Evolutionary conservation across 2,329 filamentous ascomycete genomes (phyloP).

Genomic region (Raffaelea albimanens): DNA sequence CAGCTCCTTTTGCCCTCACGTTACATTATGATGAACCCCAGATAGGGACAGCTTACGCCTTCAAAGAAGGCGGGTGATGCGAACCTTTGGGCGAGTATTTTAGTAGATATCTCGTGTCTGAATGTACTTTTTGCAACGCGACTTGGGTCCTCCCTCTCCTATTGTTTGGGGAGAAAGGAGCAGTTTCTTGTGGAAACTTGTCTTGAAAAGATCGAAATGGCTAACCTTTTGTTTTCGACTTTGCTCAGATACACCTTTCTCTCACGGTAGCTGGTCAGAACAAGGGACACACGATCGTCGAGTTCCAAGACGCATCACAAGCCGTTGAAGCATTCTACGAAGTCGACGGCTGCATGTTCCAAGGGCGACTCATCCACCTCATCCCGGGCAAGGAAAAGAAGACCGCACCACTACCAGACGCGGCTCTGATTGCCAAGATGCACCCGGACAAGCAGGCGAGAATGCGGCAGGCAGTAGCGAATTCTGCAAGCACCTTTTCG

Average conservation of each 20-base stretch:
- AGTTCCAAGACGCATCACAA: conserved; percentile 61
- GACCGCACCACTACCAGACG: too few species aligned
- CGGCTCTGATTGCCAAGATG: conserved; percentile 69
- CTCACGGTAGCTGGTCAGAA: conserved; percentile 61
- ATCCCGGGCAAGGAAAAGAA: conserved; percentile 77
- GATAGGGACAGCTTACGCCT: conserved; percentile 99
- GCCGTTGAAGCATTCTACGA: conserved; percentile 72
- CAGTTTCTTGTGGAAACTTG: too few species aligned
- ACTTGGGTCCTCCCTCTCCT: too few species aligned
- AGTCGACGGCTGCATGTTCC: conserved; percentile 78
- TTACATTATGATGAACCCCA: conserved; percentile 75
- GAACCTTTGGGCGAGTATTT: conserved; percentile 85
- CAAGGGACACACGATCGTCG: conserved; percentile 86
- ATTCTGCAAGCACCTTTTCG: conserved; percentile 75
- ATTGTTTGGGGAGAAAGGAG: too few species aligned
- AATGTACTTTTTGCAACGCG: conserved; percentile 31
- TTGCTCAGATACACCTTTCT: conserved; percentile 73
- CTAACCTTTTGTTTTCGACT: conserved; percentile 3
- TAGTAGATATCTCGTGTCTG: conserved; percentile 99
- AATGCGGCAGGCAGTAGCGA: conserved; percentile 74
- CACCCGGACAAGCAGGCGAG: conserved; percentile 94
- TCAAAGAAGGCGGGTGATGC: conserved; percentile 73
- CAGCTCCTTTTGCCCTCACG: background rate
- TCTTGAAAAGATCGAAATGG: background rate
- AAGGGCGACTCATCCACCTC: conserved; percentile 85